These are phyloP conservation scores for Phoma sp. DNA, from an alignment of 2,329 filamentous ascomycete species.

Conservation along the genomic window DNA sequence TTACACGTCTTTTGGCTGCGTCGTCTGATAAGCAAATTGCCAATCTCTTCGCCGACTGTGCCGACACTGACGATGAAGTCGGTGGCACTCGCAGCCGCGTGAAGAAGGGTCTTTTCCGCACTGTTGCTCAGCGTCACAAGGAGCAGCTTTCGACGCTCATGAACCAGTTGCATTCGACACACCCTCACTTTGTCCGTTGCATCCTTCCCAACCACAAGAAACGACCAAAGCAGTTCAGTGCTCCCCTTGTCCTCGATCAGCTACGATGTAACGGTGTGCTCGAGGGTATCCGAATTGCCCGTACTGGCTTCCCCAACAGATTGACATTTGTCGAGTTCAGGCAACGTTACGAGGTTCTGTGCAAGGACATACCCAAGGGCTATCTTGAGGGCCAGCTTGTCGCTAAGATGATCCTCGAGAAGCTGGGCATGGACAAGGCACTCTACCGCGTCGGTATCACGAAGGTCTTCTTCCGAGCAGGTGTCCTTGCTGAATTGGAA, in stretches of 20 bases:
- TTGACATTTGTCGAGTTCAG: conserved; percentile 93
- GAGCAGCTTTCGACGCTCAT: conserved; percentile 98
- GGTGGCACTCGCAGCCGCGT: conserved; percentile 78
- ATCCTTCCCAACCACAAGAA: conserved; percentile 99
- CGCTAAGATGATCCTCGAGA: conserved; percentile 86
- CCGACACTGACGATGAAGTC: conserved; percentile 76
- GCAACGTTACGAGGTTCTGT: conserved; percentile 94
- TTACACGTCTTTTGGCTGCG: conserved; percentile 83
- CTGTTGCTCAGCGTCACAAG: conserved; percentile 95
- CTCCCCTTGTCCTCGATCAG: conserved; percentile 92
- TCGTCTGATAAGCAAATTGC: conserved; percentile 87
- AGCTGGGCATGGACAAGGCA: conserved; percentile 81
- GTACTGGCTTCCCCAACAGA: conserved; percentile 95
- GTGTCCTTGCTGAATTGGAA: conserved; percentile 94
- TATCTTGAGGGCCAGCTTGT: conserved; percentile 90
- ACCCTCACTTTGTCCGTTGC: conserved; percentile 97
- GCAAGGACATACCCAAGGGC: conserved; percentile 82
- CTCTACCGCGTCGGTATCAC: conserved; percentile 93
- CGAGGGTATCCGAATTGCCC: conserved; percentile 96
- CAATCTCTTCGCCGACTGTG: conserved; percentile 85
- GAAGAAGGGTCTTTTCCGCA: conserved; percentile 96
- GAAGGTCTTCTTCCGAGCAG: conserved; percentile 97
- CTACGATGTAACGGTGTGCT: conserved; percentile 98
- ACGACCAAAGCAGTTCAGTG: conserved; percentile 88
- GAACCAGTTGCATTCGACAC: conserved; percentile 91